A percentile compares a stretch with the other conserved stretches of the same genome.
phyloP scores from a whole-genome alignment of 805 yeast genomes.

The Barnettozyma populi region DNA sequence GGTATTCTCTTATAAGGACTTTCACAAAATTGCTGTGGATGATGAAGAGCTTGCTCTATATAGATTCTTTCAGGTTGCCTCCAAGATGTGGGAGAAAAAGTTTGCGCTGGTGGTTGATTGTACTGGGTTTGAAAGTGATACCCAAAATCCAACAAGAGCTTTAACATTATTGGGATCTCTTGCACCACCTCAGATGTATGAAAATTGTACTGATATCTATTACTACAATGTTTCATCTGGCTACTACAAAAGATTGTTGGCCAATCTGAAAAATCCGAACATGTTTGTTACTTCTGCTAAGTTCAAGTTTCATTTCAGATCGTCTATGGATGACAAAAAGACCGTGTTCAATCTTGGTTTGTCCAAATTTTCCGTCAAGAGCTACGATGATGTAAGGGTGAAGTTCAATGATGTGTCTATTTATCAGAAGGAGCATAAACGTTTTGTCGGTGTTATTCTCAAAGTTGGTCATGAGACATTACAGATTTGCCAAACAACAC shows the following conservation, averaged over 20 bases:
- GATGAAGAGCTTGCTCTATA: slow-evolving; percentile 51
- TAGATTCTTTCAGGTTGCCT: slow-evolving; percentile 56
- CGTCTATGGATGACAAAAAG: slow-evolving; percentile 41
- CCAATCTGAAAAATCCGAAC: slow-evolving; percentile 21
- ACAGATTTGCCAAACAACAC: slow-evolving; percentile 46
- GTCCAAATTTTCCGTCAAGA: slow-evolving; percentile 35
- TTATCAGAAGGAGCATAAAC: slow-evolving; percentile 42
- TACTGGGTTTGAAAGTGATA: slow-evolving; percentile 45
- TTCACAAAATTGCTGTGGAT: slow-evolving; percentile 28
- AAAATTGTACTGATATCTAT: slow-evolving; percentile 49
- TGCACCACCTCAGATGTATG: slow-evolving; percentile 46
- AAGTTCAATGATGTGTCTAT: slow-evolving; percentile 46
- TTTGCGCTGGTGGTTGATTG: slow-evolving; percentile 63
- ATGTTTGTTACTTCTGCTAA: slow-evolving; percentile 9
- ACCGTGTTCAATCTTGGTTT: slow-evolving; percentile 41
- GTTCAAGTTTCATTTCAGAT: slow-evolving; percentile 33
- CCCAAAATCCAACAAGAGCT: slow-evolving; percentile 27
- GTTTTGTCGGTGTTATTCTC: slow-evolving; percentile 54
- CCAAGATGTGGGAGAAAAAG: slow-evolving; percentile 67
- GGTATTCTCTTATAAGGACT: slow-evolving; percentile 42
- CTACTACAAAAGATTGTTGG: slow-evolving; percentile 22
- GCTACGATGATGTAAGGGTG: slow-evolving; percentile 46
- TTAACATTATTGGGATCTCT: slow-evolving; percentile 35
- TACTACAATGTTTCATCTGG: slow-evolving; percentile 37
- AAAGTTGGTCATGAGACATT: slow-evolving; percentile 67